Evolutionary conservation across 441 rosid species (phyloP).

Genomic region (Corymbia calophylla): DNA sequence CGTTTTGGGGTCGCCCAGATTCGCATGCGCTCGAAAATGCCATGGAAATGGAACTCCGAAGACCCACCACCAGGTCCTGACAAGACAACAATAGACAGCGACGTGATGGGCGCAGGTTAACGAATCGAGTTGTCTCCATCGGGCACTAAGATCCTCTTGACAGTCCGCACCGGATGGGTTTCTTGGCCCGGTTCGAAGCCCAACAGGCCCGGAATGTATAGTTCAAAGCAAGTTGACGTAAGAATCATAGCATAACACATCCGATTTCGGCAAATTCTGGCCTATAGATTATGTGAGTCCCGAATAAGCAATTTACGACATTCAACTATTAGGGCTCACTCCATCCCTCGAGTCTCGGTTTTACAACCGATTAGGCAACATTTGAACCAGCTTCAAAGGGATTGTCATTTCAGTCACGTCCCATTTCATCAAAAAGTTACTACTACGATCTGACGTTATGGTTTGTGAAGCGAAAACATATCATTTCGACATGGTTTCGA

Average conservation of each 20-base stretch:
- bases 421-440: neutral
- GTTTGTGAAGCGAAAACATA: neutral
- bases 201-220: neutral
- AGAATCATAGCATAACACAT: neutral
- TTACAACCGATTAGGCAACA: neutral
- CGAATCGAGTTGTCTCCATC: neutral
- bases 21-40: neutral
- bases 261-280: neutral
- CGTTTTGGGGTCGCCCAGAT: neutral
- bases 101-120: neutral
- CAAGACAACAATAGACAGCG: neutral
- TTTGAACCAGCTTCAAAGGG: neutral
- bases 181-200: neutral
- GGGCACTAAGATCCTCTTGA: neutral
- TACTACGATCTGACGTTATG: neutral
- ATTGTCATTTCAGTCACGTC: neutral
- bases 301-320: neutral
- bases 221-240: neutral
- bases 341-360: no score
- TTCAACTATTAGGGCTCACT: neutral
- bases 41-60: neutral
- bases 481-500: accelerated
- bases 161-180: neutral
- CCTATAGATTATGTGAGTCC: neutral
- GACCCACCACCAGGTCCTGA: neutral